Evolutionary conservation across 805 yeast genomes (phyloP), one percentile per base, ranked within the genome.

Genomic region (Wilhelminamyces savonicus): DNA sequence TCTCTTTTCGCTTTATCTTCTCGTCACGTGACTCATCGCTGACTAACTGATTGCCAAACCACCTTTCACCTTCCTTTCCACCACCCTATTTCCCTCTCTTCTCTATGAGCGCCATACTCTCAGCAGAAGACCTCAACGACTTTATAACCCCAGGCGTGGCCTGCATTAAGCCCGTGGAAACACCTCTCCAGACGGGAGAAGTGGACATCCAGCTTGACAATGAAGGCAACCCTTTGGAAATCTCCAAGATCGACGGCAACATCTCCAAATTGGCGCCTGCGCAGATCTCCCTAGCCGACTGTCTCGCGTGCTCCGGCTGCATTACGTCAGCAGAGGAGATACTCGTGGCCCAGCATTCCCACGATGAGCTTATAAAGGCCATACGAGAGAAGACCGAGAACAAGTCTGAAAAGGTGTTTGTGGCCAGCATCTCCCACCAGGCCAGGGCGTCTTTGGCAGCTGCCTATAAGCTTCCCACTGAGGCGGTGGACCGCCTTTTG

Each of bases 261-360:
- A 48, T 66, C 3, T 65, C 69, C 21, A 60, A 64, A 13, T 61
- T 86, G 5, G 70, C 79, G 16, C 78, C 86, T 30, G 97, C 97
- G 0, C 90, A 83, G 40, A 90, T 92, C 27, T 82, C 92, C 2
- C 59, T 92, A 29, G 79, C 87, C 13, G 98, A 92, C 61, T 92
- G 98, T 56, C 63, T 92, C 31, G 98, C 98, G 0, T 92, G 98
- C 50, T 78, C 94, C 7, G 98, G 98, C 1, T 92, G 98, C 54
- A 86, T 92, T 31, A 92, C 98, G 0, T 83, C 95, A 4, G 94
- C 96, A n/a, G 98, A 92, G 51, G 95, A 90, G 39, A 86, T 92
- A 5, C 61, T 92, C 26, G 82, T 92, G 23, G 85, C 95, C 2
- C 80, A 85, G 41, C 98, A 92, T 52, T 83, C 94, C 22, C 94